Evolutionary conservation across 192 early-diverging fungal genomes (phyloP).

Genomic region (Dimargaris cristalligena): DNA sequence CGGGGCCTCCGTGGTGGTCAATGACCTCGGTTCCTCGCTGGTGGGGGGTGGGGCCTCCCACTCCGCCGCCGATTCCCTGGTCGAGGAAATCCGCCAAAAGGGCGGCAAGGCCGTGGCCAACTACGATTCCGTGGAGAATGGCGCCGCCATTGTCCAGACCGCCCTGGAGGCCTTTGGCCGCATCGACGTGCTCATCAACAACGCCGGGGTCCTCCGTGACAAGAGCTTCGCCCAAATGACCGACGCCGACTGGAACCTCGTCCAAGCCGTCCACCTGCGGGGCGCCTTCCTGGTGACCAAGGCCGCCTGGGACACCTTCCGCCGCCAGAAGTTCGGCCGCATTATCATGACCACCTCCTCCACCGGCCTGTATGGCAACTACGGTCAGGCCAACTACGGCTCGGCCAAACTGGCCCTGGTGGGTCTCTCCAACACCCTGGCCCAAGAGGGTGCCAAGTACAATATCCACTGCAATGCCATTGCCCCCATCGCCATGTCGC

Average conservation of each 20-base stretch:
- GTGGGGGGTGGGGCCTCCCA: slow-evolving; percentile 59
- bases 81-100: slow-evolving; percentile 71
- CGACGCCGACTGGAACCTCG: slow-evolving; percentile 93
- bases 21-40: slow-evolving; percentile 74
- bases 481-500: slow-evolving; percentile 90
- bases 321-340: slow-evolving; percentile 88
- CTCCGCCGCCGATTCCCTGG: slow-evolving; percentile 83
- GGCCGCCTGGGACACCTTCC: slow-evolving; percentile 93
- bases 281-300: slow-evolving; percentile 92
- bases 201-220: slow-evolving; percentile 96
- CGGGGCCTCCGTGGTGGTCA: slow-evolving; percentile 89
- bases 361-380: slow-evolving; percentile 98
- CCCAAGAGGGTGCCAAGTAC: slow-evolving; percentile 84
- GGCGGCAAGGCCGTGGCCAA: slow-evolving; percentile 92
- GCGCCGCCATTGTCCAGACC: slow-evolving; percentile 94
- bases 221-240: slow-evolving; percentile 93
- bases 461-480: slow-evolving; percentile 89
- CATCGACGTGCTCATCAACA: slow-evolving; percentile 93
- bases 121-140: slow-evolving; percentile 94
- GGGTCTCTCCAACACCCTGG: slow-evolving; percentile 80
- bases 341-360: slow-evolving; percentile 89
- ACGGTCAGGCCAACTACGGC: slow-evolving; percentile 57
- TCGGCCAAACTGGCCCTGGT: slow-evolving; percentile 87
- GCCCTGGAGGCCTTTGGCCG: slow-evolving; percentile 89
- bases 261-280: slow-evolving; percentile 79